These are phyloP conservation scores for Phytophthora sojae DNA, from an alignment of 352 stramenopile species.

Conservation along the genomic window DNA sequence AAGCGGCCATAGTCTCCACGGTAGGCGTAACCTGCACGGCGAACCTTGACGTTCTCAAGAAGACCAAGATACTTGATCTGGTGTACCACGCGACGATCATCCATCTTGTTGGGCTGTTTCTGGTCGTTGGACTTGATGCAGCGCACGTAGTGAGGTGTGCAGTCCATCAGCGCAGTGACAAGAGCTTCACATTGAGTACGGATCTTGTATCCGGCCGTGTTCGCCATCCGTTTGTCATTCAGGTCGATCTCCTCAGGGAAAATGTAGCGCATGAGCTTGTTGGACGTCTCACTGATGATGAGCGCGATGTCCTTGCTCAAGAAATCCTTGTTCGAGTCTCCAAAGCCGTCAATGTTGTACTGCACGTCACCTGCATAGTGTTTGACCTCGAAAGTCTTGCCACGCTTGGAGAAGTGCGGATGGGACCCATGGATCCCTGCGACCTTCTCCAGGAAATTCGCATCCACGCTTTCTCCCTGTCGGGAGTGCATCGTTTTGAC, in stretches of 20 bases:
- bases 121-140: slow-evolving; percentile 94
- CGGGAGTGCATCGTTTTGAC: slow-evolving; percentile 90
- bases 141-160: slow-evolving; percentile 92
- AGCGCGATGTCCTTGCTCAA: slow-evolving; percentile 85
- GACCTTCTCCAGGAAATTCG: slow-evolving; percentile 86
- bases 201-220: slow-evolving; percentile 86
- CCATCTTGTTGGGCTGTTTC: slow-evolving; percentile 86
- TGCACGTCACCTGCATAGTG: slow-evolving; percentile 90
- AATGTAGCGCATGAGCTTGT: slow-evolving; percentile 89
- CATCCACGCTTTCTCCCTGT: slow-evolving; percentile 80
- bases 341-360: slow-evolving; percentile 86
- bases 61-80: slow-evolving; percentile 91
- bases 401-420: slow-evolving; percentile 85
- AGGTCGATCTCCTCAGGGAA: slow-evolving; percentile 86
- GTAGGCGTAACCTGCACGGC: slow-evolving; percentile 85
- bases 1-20: slow-evolving; percentile 89
- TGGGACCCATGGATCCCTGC: slow-evolving; percentile 68
- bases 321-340: slow-evolving; percentile 85
- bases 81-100: slow-evolving; percentile 86
- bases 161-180: slow-evolving; percentile 89
- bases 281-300: slow-evolving; percentile 83
- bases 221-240: slow-evolving; percentile 82
- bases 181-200: slow-evolving; percentile 90
- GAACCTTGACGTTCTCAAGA: slow-evolving; percentile 91
- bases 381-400: slow-evolving; percentile 86